Conservation (phyloP, 495 filamentous ascomycete species). For the Neurospora terricola region DNA sequence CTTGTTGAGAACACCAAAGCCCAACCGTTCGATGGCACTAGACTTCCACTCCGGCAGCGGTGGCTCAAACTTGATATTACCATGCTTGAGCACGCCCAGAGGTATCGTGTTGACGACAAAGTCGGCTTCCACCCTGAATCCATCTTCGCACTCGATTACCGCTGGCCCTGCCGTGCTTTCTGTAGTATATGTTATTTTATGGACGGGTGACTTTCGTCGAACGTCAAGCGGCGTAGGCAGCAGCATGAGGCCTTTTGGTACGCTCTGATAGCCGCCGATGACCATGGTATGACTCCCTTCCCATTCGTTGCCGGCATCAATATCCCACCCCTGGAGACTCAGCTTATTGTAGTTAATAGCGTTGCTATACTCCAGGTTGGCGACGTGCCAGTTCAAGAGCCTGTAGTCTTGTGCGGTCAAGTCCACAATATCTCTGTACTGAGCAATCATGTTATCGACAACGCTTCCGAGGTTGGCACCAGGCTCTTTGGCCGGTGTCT, state of each 20-base stretch:
- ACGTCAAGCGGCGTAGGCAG: slow-evolving; percentile 73
- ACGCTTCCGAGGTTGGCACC: slow-evolving; percentile 74
- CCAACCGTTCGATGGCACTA: slow-evolving; percentile 74
- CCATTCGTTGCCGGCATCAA: slow-evolving; percentile 95
- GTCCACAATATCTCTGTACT: slow-evolving; percentile 77
- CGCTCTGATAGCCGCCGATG: slow-evolving; percentile 82
- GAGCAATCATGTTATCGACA: slow-evolving; percentile 78
- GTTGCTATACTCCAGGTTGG: slow-evolving; percentile 96
- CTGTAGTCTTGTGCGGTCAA: slow-evolving; percentile 78
- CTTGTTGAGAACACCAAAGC: slow-evolving; percentile 93
- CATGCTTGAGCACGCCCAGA: slow-evolving; percentile 78
- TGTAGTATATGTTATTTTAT: slow-evolving; percentile 55
- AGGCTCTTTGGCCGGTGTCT: slow-evolving; percentile 45
- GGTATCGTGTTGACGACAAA: slow-evolving; percentile 80
- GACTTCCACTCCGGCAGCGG: slow-evolving; percentile 77
- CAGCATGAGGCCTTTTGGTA: slow-evolving; percentile 71
- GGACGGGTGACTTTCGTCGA: slow-evolving; percentile 57
- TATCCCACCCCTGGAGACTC: slow-evolving; percentile 89
- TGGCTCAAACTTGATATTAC: slow-evolving; percentile 66
- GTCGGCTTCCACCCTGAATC: slow-evolving; percentile 68
- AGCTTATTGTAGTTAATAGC: slow-evolving; percentile 76
- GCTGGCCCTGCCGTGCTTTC: slow-evolving; percentile 30
- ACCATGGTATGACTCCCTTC: slow-evolving; percentile 89
- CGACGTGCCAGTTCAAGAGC: slow-evolving; percentile 95
- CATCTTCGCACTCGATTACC: slow-evolving; percentile 68